Conservation (phyloP, 1,139 yeast species). For the Candida sp. region DNA sequence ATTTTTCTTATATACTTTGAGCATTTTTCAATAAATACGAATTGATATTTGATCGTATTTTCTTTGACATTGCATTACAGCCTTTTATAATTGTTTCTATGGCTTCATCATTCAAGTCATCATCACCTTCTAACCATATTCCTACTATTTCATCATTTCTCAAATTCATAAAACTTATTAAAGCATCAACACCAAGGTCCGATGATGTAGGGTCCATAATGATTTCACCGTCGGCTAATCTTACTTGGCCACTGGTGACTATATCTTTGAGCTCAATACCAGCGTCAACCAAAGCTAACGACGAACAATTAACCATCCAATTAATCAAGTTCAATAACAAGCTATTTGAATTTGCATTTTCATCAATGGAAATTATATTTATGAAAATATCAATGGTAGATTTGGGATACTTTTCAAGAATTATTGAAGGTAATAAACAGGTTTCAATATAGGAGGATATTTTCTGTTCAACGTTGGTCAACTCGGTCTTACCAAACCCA, state of each 20-base stretch:
- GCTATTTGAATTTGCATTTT: slow-evolving; percentile 23
- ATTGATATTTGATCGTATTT: slow-evolving; percentile 46
- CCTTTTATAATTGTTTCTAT: slow-evolving; percentile 31
- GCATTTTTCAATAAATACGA: slow-evolving; percentile 13
- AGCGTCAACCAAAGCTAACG: slow-evolving; percentile 78
- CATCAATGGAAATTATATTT: slow-evolving; percentile 48
- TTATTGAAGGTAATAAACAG: slow-evolving; percentile 56
- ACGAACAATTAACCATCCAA: slow-evolving; percentile 56
- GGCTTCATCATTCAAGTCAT: slow-evolving; percentile 21
- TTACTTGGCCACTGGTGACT: slow-evolving; percentile 68
- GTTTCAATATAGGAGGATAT: slow-evolving; percentile 56
- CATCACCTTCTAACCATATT: slow-evolving; percentile 48
- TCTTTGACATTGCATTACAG: slow-evolving; percentile 41
- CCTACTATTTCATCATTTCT: slow-evolving; percentile 53
- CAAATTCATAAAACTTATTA: slow-evolving; percentile 53
- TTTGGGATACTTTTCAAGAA: slow-evolving; percentile 79
- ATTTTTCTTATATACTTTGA: not conserved
- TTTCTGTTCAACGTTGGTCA: slow-evolving; percentile 47
- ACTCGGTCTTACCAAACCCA: slow-evolving; percentile 31
- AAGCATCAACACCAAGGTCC: slow-evolving; percentile 26
- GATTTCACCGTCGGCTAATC: slow-evolving; percentile 13
- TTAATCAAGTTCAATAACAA: slow-evolving; percentile 36
- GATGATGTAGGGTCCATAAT: slow-evolving; percentile 15
- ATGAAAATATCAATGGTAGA: slow-evolving; percentile 80
- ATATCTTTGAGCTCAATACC: slow-evolving; percentile 77